phyloP scores from a whole-genome alignment of 2,329 filamentous ascomycete species.

The Pseudocercospora musae region DNA sequence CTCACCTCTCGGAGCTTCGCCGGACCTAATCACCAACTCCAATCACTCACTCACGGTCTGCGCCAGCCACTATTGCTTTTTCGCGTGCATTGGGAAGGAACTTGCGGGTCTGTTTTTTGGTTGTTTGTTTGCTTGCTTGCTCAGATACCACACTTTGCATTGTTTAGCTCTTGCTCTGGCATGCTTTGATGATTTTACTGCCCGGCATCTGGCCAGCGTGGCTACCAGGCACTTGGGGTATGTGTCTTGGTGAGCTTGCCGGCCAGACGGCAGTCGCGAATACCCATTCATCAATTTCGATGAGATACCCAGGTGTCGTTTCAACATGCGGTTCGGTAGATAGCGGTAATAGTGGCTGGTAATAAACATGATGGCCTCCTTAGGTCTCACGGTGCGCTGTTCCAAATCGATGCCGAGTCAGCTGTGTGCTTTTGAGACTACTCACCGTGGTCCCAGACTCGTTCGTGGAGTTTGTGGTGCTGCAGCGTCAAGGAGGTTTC shows the following conservation, averaged over 20 bases:
- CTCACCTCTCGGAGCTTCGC: slow-evolving; percentile 8
- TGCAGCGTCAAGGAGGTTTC: neutral
- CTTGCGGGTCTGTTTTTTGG: slow-evolving; percentile 4
- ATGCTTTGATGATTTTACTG: slow-evolving; percentile 11
- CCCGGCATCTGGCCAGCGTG: neutral
- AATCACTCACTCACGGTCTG: slow-evolving; percentile 16
- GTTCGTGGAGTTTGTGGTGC: neutral
- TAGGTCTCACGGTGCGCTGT: neutral
- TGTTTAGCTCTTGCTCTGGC: slow-evolving; percentile 8
- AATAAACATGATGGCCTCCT: slow-evolving; percentile 3
- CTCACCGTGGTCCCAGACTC: neutral
- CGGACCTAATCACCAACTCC: slow-evolving; percentile 17
- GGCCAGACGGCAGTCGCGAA: slow-evolving; percentile 5
- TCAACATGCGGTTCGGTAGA: slow-evolving; percentile 5
- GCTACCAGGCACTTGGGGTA: neutral
- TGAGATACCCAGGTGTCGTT: slow-evolving; percentile 3
- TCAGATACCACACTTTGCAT: slow-evolving; percentile 16
- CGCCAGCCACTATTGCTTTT: slow-evolving; percentile 18
- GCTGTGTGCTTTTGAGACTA: neutral
- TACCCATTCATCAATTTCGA: slow-evolving; percentile 10
- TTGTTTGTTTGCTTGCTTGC: slow-evolving; percentile 14
- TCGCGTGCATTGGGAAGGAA: slow-evolving; percentile 9
- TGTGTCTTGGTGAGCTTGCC: neutral
- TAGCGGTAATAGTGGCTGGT: slow-evolving; percentile 6
- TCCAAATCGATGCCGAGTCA: neutral